These are phyloP conservation scores for Aspergillus sp. DNA, from an alignment of 2,329 filamentous ascomycete genomes.

Conservation along the genomic window DNA sequence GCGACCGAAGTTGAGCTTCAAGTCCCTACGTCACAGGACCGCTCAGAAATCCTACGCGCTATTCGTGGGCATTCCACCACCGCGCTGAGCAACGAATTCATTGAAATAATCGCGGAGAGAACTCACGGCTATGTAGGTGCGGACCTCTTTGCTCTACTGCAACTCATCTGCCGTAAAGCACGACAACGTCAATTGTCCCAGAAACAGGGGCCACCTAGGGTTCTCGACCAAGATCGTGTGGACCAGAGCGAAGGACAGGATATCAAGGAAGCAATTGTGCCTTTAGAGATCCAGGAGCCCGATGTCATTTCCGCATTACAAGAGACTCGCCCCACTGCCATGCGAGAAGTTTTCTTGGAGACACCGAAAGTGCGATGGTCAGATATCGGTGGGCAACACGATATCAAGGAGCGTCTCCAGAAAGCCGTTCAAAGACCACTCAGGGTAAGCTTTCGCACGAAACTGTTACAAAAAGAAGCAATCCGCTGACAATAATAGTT, in stretches of 20 bases:
- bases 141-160: constrained; percentile 63
- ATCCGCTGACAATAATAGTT: constrained; percentile 28
- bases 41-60: constrained; percentile 66
- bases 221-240: not conserved
- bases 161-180: constrained; percentile 42
- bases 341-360: constrained; percentile 83
- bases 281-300: constrained; percentile 26
- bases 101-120: constrained; percentile 59
- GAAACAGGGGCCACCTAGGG: not conserved
- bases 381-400: constrained; percentile 79
- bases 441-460: constrained; percentile 34
- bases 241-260: not conserved
- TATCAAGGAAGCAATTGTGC: constrained; percentile 10
- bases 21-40: constrained; percentile 64
- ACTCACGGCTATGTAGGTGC: constrained; percentile 83
- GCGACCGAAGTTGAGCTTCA: constrained; percentile 63
- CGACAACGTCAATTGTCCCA: constrained; percentile 26
- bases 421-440: constrained; percentile 54
- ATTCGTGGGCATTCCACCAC: constrained; percentile 43
- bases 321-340: constrained; percentile 70
- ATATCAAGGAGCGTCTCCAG: constrained; percentile 62
- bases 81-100: constrained; percentile 45
- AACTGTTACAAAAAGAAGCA: not conserved
- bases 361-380: constrained; percentile 79
- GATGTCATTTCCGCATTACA: constrained; percentile 51